Base-by-base conservation (phyloP, 345 rosid species). In the Microthlaspi erraticum region DNA sequence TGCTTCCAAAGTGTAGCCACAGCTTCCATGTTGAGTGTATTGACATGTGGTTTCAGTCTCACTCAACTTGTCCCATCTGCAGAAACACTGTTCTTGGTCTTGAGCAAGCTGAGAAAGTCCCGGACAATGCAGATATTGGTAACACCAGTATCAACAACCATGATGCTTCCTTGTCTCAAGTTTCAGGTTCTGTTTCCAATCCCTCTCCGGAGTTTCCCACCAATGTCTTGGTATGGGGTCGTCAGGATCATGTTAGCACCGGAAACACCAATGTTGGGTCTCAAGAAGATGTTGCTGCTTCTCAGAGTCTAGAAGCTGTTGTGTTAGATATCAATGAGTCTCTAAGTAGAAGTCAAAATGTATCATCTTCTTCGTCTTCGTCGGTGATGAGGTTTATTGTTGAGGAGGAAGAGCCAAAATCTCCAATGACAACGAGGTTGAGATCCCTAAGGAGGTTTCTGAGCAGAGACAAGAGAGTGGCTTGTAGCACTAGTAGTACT, bases 11-110 rank as follows among this genome's bases (percentile, higher is more conserved):
- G 59, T 95, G 99, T 51, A 88, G 72, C 55, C 99, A 95, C 7
- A 83, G 91, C 3, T 95, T 95, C 71, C 99, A 95, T 44, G 87
- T 87, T 29, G 98, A 88, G 14, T 95, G 98, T 68, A 92, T 92
- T 45, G 98, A 95, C 61, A 90, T 90, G 98, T 95, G 99, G 98
- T 87, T 95, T 65, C 91, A 86, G 44, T 87, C 97, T 31, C 97
- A 91, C 45, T 80, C 88, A 1, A 91, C 99, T 44, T 94, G 97
- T 71, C 99, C 98, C 2, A 83, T 95, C 57, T 95, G 99, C 63
- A 64, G 96, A 70, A 85, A 86, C 64, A 75, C 78, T 0, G 84
- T 86, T 51, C 83, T 74, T 73, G 73, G 57, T 60, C 42, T 34
- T 62, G 83, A 78, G 5, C 8, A 51, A 39, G 74, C 12, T 34